Base-by-base conservation (phyloP, 2,329 filamentous ascomycete genomes). In the Rhinocladiella mackenziei region DNA sequence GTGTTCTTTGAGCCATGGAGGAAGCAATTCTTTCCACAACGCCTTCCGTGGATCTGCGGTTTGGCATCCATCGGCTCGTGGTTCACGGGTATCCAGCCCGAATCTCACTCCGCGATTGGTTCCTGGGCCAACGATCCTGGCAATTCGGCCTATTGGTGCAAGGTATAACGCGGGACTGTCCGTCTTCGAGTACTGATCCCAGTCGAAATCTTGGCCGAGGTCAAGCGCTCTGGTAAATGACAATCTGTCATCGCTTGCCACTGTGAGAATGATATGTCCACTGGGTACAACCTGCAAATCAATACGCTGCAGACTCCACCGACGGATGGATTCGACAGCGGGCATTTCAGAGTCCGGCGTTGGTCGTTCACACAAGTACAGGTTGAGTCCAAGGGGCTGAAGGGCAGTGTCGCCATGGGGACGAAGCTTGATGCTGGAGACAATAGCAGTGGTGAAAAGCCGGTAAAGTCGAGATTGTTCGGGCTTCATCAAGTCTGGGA, bases 401-500 rank as follows among this genome's bases (percentile, higher is more conserved):
- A 55, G 22, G 6, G 34, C 34, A 26, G 46, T 33, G 32, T 50
- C 44, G 33, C 45, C 45, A 25, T 22, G 30, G 15, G 49, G 45
- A 15, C 42, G 17, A 23, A 55, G 28, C 26, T 43, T 51, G 35
- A 57, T 49, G 36, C 46, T 57, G 8, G 53, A 53, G 11, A 56
- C 29, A 17, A 57, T 48, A n/a, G 55, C 53, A 40, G 48, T 41
- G 13, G 46, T 43, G 30, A 57, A 57, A 3, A 57, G 41, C 22
- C 51, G 43, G 33, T 57, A 53, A 2, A 56, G 39, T n/a, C 46
- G 35, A 26, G 32, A 25, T 11, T 52, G 45, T 15, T 56, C 53
- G 4, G 53, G 51, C 32, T 56, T 56, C 25, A 57, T 47, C 39
- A 57, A 33, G 31, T 57, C 55, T 23, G 51, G 48, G 9, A 55